Conservation (phyloP, 108 stramenopile species). For the Pinguiococcus pyrenoidosus region DNA sequence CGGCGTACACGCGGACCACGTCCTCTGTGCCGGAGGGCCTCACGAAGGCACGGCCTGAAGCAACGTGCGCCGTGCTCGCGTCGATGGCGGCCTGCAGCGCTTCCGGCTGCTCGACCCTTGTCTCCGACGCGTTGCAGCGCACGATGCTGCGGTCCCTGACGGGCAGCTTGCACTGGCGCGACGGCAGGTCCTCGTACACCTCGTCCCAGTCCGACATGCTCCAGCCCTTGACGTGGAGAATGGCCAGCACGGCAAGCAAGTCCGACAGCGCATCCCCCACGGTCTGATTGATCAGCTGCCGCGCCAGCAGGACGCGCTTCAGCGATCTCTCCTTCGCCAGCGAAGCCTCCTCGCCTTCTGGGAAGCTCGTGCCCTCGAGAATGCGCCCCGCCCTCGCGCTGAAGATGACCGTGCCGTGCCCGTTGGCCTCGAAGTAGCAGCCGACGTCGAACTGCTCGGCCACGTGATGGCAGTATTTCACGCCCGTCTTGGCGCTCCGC, state of each 20-base stretch:
- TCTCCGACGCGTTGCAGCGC: slow-evolving; percentile 75
- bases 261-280: slow-evolving; percentile 95
- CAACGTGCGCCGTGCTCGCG: slow-evolving; percentile 37
- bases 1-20: slow-evolving; percentile 96
- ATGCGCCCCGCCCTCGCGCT: slow-evolving; percentile 27
- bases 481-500: slow-evolving; percentile 80
- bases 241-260: slow-evolving; percentile 76
- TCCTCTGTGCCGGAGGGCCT: slow-evolving; percentile 96
- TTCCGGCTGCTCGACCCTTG: slow-evolving; percentile 51
- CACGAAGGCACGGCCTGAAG: slow-evolving; percentile 64
- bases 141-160: slow-evolving; percentile 69
- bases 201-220: slow-evolving; percentile 1
- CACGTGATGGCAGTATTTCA: slow-evolving; percentile 88
- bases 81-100: slow-evolving; percentile 70
- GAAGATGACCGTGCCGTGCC: slow-evolving; percentile 96
- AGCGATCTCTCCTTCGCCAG: neutral
- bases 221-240: slow-evolving; percentile 52
- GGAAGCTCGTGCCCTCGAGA: neutral
- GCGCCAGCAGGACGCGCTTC: slow-evolving; percentile 1
- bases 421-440: slow-evolving; percentile 98
- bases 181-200: slow-evolving; percentile 79
- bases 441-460: slow-evolving; percentile 88
- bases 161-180: slow-evolving; percentile 72
- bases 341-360: slow-evolving; percentile 2
- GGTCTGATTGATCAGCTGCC: slow-evolving; percentile 47